Percentiles rank a stretch among this genome's conserved stretches.
Conservation (phyloP, 805 yeast species). For the Saccharomycopsis amapae region DNA sequence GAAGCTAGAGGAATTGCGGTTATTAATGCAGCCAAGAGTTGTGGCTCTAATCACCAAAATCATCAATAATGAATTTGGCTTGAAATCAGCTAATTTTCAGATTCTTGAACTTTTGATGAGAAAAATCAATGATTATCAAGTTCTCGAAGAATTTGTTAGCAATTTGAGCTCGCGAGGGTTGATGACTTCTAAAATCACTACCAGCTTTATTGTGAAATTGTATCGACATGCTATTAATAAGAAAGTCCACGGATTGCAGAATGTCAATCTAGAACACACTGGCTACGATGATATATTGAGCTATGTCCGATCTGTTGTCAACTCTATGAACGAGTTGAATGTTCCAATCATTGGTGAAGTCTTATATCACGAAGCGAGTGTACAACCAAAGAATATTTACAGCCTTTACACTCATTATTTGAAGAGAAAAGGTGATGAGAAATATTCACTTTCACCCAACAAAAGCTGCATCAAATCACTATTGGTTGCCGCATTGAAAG, state of each 20-base stretch:
- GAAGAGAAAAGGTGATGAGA: constrained; percentile 13
- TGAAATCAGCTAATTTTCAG: constrained; percentile 4
- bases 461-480: constrained; percentile 35
- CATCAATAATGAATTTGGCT: background rate
- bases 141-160: constrained; percentile 3
- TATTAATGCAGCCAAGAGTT: constrained; percentile 4
- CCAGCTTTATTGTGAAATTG: constrained; percentile 5
- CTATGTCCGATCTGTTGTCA: constrained; percentile 24
- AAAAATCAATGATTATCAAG: constrained; percentile 3
- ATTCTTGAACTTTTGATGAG: constrained; percentile 8
- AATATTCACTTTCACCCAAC: constrained; percentile 28
- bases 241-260: background rate
- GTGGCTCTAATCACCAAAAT: constrained; percentile 7
- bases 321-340: constrained; percentile 20
- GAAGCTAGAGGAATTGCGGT: constrained; percentile 2
- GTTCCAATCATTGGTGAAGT: constrained; percentile 23
- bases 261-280: background rate
- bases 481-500: constrained; percentile 39
- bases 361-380: constrained; percentile 28
- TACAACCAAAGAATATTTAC: constrained; percentile 29
- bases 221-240: constrained; percentile 4
- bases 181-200: constrained; percentile 5
- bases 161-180: constrained; percentile 2
- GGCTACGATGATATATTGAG: constrained; percentile 13
- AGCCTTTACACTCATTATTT: constrained; percentile 25